Percentiles rank a stretch among this genome's conserved stretches.
These are phyloP conservation scores for Saccharomycopsis sp. DNA, from an alignment of 805 yeast species.

Conservation along the genomic window DNA sequence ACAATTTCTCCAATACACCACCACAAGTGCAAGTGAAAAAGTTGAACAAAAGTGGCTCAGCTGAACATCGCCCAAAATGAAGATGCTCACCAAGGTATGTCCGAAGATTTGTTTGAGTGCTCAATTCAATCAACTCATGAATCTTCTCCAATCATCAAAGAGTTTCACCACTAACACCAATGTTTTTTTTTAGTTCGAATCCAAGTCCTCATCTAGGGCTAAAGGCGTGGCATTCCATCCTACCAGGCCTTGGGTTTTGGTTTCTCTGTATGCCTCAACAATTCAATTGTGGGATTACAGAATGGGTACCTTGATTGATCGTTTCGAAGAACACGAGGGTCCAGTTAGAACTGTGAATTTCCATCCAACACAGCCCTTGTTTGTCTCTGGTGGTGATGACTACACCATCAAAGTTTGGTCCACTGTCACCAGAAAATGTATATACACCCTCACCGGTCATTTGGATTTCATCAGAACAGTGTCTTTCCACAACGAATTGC, in stretches of 20 bases:
- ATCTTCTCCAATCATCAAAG: background rate
- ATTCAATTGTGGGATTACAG: constrained; percentile 99
- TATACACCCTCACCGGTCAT: constrained; percentile 88
- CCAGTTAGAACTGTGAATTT: constrained; percentile 93
- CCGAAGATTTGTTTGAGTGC: background rate
- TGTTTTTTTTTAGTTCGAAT: constrained; percentile 64
- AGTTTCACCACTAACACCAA: background rate
- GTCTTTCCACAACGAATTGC: constrained; percentile 88
- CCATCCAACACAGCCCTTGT: constrained; percentile 97
- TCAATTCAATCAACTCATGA: background rate
- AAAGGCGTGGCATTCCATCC: constrained; percentile 98
- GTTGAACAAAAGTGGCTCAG: too few relatives aligned
- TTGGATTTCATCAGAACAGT: constrained; percentile 93
- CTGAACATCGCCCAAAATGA: too few relatives aligned
- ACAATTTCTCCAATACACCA: too few relatives aligned
- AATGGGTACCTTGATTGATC: constrained; percentile 94
- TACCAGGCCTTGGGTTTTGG: constrained; percentile 90
- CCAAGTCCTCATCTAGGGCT: constrained; percentile 87
- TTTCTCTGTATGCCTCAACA: constrained; percentile 93
- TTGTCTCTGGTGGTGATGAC: constrained; percentile 97
- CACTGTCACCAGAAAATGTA: constrained; percentile 77
- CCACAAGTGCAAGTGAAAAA: too few relatives aligned
- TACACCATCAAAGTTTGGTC: constrained; percentile 95
- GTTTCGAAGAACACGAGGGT: constrained; percentile 97
- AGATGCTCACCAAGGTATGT: constrained; percentile 69